Evolutionary conservation across 768 basidiomycete species (phyloP).

Genomic region (Paxillus ammoniavirescens): DNA sequence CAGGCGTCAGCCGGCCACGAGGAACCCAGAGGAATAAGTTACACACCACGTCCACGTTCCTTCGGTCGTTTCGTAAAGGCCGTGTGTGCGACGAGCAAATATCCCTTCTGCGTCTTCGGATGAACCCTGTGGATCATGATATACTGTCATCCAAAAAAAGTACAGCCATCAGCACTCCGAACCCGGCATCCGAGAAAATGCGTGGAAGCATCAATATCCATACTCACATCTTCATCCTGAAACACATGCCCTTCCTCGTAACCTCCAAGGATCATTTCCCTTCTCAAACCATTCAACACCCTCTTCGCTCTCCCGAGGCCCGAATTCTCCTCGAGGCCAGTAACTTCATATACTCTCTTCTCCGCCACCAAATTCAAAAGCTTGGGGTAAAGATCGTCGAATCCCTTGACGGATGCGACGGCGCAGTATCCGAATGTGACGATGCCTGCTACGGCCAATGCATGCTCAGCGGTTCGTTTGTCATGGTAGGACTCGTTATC

Average conservation of each 20-base stretch:
- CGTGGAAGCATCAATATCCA: too few relatives aligned
- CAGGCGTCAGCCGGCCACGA: not conserved
- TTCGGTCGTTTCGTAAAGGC: conserved; percentile 84
- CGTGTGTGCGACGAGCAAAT: conserved; percentile 87
- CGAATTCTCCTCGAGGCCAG: conserved; percentile 51
- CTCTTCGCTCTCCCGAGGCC: conserved; percentile 62
- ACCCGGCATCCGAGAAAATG: not conserved
- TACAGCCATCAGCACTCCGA: conserved; percentile 1
- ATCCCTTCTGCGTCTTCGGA: conserved; percentile 87
- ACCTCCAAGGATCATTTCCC: conserved; percentile 87
- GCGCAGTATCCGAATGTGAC: conserved; percentile 88
- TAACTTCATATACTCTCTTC: conserved; percentile 73
- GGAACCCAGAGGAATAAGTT: not conserved
- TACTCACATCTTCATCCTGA: conserved; percentile 89
- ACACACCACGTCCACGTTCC: conserved; percentile 77
- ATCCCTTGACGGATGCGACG: conserved; percentile 93
- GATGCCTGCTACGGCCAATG: conserved; percentile 91
- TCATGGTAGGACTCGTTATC: conserved; percentile 92
- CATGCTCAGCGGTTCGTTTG: conserved; percentile 93
- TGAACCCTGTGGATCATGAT: conserved; percentile 92
- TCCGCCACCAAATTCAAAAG: conserved; percentile 88
- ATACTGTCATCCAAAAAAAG: conserved; percentile 54
- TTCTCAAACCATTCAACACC: conserved; percentile 81
- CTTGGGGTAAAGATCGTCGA: conserved; percentile 96
- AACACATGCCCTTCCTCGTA: conserved; percentile 95